Conservation (phyloP, 768 basidiomycete genomes). For the Pleurotus tuber-regium region DNA sequence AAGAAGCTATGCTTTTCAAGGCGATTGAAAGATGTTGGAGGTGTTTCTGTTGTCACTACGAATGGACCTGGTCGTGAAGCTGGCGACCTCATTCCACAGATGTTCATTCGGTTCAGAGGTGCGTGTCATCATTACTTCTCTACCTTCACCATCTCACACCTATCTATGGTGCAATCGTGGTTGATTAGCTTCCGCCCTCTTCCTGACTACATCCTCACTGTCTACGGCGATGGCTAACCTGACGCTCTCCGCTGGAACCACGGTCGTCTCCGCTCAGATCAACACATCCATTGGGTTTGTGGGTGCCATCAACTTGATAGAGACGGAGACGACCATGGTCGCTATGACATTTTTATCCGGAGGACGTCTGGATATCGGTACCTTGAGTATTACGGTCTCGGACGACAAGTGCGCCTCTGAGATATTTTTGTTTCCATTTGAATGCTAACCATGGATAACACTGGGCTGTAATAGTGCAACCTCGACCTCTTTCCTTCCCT, state of each 20-base stretch:
- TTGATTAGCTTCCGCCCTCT: slow-evolving; percentile 45
- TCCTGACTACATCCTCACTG: slow-evolving; percentile 36
- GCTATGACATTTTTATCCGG: slow-evolving; percentile 34
- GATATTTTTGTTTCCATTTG: neutral
- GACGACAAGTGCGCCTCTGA: slow-evolving; percentile 35
- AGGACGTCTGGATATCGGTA: slow-evolving; percentile 35
- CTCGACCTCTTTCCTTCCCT: slow-evolving; percentile 33
- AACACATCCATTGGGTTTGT: slow-evolving; percentile 40
- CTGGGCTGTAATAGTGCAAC: slow-evolving; percentile 13
- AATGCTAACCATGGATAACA: neutral
- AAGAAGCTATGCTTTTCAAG: slow-evolving; percentile 19
- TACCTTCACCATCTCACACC: too few relatives aligned
- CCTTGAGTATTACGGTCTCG: slow-evolving; percentile 34
- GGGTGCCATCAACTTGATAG: slow-evolving; percentile 36
- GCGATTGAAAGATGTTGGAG: slow-evolving; percentile 24
- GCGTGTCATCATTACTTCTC: slow-evolving; percentile 10
- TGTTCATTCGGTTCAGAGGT: slow-evolving; percentile 59
- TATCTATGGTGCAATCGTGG: too few relatives aligned
- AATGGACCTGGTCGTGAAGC: slow-evolving; percentile 40
- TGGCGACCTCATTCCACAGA: slow-evolving; percentile 48
- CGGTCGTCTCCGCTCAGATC: slow-evolving; percentile 30
- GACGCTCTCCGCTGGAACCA: slow-evolving; percentile 40
- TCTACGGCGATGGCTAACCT: slow-evolving; percentile 55
- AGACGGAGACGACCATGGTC: slow-evolving; percentile 38
- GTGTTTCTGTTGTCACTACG: slow-evolving; percentile 30